Percentiles rank a stretch among this genome's conserved stretches.
These are phyloP conservation scores for Plasmodium berghei DNA, from an alignment of 169 alveolate genomes.

Conservation along the genomic window DNA sequence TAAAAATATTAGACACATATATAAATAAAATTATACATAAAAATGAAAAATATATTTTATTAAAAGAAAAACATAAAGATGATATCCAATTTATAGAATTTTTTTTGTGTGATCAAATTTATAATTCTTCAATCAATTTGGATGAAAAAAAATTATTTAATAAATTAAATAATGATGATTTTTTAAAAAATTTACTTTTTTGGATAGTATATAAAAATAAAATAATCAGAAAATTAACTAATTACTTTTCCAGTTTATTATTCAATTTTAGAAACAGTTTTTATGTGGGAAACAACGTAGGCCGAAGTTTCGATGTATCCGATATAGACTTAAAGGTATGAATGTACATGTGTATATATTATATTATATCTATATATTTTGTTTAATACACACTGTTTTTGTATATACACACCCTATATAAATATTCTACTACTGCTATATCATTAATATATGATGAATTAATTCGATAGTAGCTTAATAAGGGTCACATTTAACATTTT, in stretches of 20 bases:
- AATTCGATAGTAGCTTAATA: too few species aligned
- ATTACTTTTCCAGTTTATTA: slow-evolving; percentile 10
- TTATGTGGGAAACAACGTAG: slow-evolving; percentile 48
- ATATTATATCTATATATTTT: too few species aligned
- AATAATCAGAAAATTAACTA: slow-evolving; percentile 1
- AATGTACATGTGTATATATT: too few species aligned
- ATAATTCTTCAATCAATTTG: background rate
- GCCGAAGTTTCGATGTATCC: slow-evolving; percentile 30
- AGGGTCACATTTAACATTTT: too few species aligned
- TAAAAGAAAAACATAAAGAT: background rate
- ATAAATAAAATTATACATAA: slow-evolving; percentile 10
- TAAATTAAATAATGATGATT: slow-evolving; percentile 2
- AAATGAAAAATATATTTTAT: background rate
- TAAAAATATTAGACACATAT: slow-evolving; percentile 25
- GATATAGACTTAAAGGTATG: slow-evolving; percentile 38
- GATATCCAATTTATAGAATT: background rate
- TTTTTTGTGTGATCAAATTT: slow-evolving; percentile 20
- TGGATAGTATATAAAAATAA: slow-evolving; percentile 31
- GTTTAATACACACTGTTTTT: background rate
- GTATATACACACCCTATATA: too few species aligned
- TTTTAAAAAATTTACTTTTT: slow-evolving; percentile 3
- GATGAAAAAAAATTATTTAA: background rate
- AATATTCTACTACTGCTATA: too few species aligned
- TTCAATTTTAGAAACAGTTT: slow-evolving; percentile 22
- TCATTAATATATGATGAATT: too few species aligned